Percentiles rank a stretch among this genome's conserved stretches.
phyloP scores from a whole-genome alignment of 208 protist species.

The Crithidia thermophila region DNA sequence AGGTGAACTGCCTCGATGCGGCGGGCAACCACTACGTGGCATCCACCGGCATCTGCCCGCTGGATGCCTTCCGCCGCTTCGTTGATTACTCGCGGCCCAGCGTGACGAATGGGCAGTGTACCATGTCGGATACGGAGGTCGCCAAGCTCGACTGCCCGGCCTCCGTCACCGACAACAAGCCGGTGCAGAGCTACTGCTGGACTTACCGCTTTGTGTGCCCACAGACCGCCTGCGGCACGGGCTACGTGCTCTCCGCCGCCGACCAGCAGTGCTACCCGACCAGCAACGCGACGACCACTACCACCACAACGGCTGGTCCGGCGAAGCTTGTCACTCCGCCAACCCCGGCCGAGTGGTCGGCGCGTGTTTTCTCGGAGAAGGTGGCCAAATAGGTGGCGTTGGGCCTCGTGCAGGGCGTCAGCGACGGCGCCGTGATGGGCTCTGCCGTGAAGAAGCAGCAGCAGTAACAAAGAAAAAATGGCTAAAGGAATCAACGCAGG shows the following conservation, averaged over 20 bases:
- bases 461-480: no score
- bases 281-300: background rate
- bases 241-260: background rate
- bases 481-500: no score
- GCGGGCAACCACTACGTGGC: conserved; percentile 31
- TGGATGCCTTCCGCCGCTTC: conserved; percentile 56
- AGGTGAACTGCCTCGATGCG: conserved; percentile 39
- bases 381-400: background rate
- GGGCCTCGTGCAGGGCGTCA: conserved; percentile 1
- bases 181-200: conserved; percentile 38
- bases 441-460: conserved; percentile 4
- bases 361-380: background rate
- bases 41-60: conserved; percentile 43
- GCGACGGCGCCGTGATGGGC: conserved; percentile 1
- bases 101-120: conserved; percentile 31
- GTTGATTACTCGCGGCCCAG: conserved; percentile 52
- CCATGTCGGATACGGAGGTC: conserved; percentile 33
- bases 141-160: conserved; percentile 41
- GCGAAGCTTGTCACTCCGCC: no score
- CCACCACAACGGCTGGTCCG: no score
- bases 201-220: conserved; percentile 46
- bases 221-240: conserved; percentile 15
- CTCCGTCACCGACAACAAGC: conserved; percentile 14
- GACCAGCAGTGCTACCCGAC: conserved; percentile 11
- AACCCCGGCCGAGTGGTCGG: background rate